Evolutionary conservation across 768 basidiomycete species (phyloP).

Genomic region (Termitomyces sp.): DNA sequence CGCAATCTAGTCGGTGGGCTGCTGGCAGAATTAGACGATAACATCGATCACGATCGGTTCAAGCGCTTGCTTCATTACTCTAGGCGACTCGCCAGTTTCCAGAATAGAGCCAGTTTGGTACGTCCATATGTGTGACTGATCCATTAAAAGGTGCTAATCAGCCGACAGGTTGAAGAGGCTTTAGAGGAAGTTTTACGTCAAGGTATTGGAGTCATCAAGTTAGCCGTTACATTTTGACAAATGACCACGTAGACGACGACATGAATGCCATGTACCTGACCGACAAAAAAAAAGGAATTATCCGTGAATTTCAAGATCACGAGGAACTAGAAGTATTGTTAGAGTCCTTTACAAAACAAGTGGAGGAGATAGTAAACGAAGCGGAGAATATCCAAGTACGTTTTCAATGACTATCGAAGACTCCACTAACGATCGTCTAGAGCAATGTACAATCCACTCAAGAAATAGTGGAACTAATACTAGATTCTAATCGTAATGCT

Average conservation of each 20-base stretch:
- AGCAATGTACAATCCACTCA: conserved; percentile 95
- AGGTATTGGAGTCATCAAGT: conserved; percentile 40
- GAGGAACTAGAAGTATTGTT: conserved; percentile 90
- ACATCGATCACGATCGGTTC: conserved; percentile 94
- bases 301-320: conserved; percentile 74
- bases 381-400: conserved; percentile 80
- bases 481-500: conserved; percentile 94
- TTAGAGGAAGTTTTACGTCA: conserved; percentile 90
- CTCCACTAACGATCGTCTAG: conserved; percentile 33
- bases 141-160: background rate
- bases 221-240: background rate
- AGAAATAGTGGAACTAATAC: conserved; percentile 94
- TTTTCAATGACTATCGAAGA: background rate
- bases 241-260: conserved; percentile 73
- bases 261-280: conserved; percentile 93
- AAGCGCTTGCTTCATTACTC: conserved; percentile 91
- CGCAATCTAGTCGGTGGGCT: conserved; percentile 87
- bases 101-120: conserved; percentile 86
- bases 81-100: conserved; percentile 81
- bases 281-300: conserved; percentile 65
- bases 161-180: conserved; percentile 75
- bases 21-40: conserved; percentile 89
- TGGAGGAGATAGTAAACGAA: conserved; percentile 94
- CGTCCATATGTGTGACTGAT: conserved; percentile 11
- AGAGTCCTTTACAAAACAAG: conserved; percentile 95